Conservation (phyloP, 139 green algal genomes). For the Marvania coccoides region DNA sequence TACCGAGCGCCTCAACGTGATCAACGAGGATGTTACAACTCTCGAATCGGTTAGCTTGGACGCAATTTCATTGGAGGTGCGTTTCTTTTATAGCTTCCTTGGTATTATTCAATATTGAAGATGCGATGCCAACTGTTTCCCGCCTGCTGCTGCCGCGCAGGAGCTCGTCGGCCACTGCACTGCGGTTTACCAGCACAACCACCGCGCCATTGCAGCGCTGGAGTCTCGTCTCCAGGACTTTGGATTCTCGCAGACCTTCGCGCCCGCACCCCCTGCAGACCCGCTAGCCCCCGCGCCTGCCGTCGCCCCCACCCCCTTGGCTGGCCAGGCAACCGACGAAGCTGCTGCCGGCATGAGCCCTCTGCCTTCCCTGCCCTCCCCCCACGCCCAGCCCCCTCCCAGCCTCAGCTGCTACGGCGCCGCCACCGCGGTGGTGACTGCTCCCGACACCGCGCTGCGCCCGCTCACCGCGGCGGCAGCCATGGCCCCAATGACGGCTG, state of each 20-base stretch:
- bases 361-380: no score
- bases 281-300: slow-evolving; percentile 21
- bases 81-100: background rate
- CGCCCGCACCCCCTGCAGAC: slow-evolving; percentile 10
- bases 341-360: no score
- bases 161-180: slow-evolving; percentile 26
- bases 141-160: background rate
- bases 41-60: slow-evolving; percentile 13
- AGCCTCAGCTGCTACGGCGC: background rate
- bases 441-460: background rate
- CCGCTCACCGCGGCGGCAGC: background rate
- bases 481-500: slow-evolving; percentile 12
- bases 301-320: no score
- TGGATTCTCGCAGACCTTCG: slow-evolving; percentile 14
- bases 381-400: no score
- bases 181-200: slow-evolving; percentile 13
- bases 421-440: background rate
- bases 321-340: no score
- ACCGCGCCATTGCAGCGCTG: slow-evolving; percentile 1
- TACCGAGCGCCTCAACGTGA: background rate
- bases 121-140: background rate
- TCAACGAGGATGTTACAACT: slow-evolving; percentile 10
- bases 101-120: background rate
- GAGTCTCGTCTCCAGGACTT: slow-evolving; percentile 9
- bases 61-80: slow-evolving; percentile 13